A percentile compares a stretch with the other conserved stretches of the same genome.
Evolutionary conservation across 345 rosid species (phyloP).

Genomic region (Citrus reticulata): DNA sequence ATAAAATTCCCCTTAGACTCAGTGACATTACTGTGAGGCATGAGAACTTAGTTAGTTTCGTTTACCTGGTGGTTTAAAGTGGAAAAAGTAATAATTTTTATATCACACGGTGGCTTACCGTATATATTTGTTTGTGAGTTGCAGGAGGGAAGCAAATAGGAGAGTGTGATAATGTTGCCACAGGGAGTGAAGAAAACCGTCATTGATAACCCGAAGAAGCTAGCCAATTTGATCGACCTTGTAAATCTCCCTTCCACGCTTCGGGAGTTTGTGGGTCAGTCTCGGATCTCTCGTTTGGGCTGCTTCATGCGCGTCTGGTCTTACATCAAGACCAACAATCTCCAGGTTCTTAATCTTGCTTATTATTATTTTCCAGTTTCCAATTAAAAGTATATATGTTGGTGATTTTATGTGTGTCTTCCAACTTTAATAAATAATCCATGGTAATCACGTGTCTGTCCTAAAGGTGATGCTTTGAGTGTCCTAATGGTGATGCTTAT

Average conservation of each 20-base stretch:
- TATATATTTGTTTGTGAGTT: slow-evolving; percentile 2
- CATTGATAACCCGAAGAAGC: slow-evolving; percentile 77
- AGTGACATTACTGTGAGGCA: too few species aligned
- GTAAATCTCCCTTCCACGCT: slow-evolving; percentile 82
- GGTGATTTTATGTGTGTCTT: neutral
- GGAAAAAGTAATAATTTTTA: neutral
- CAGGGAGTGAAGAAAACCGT: slow-evolving; percentile 66
- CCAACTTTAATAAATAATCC: neutral
- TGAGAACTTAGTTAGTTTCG: too few species aligned
- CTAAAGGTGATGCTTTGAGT: neutral
- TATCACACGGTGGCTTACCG: neutral
- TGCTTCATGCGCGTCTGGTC: slow-evolving; percentile 92
- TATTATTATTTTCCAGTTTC: neutral
- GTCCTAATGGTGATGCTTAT: neutral
- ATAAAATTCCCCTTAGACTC: slow-evolving; percentile 21
- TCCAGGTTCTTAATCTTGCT: slow-evolving; percentile 48
- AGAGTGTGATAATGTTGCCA: slow-evolving; percentile 53
- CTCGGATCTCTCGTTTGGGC: slow-evolving; percentile 84
- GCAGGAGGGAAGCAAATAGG: slow-evolving; percentile 1
- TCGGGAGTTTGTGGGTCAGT: slow-evolving; percentile 84
- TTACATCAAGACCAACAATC: slow-evolving; percentile 81
- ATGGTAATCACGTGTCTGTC: neutral
- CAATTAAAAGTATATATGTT: neutral
- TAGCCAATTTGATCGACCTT: slow-evolving; percentile 78
- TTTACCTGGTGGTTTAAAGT: neutral